These are phyloP conservation scores for Leccinum ponderosum DNA, from an alignment of 1,284 basidiomycete genomes.

Conservation along the genomic window DNA sequence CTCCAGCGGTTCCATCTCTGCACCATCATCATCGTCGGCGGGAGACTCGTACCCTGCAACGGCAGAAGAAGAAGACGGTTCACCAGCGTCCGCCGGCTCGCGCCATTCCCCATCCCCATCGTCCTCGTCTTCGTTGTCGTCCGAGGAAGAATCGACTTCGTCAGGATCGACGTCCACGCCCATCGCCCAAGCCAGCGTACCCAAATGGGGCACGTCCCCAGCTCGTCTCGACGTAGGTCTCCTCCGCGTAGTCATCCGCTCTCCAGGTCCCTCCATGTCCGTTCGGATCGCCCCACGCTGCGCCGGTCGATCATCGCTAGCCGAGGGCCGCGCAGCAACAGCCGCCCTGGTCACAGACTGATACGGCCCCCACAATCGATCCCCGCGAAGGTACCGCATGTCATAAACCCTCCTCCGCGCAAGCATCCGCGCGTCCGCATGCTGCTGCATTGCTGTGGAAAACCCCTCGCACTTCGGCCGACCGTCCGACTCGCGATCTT, in stretches of 20 bases:
- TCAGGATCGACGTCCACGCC: slow-evolving; percentile 13
- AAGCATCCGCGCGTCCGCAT: slow-evolving; percentile 37
- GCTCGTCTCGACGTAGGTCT: not conserved
- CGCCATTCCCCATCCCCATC: slow-evolving; percentile 22
- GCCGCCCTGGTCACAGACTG: slow-evolving; percentile 27
- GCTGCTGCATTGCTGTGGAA: slow-evolving; percentile 23
- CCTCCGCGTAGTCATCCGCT: not conserved
- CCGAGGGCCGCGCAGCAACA: not conserved
- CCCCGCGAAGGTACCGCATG: slow-evolving; percentile 43
- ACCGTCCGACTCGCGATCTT: not conserved
- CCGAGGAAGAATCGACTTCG: slow-evolving; percentile 14
- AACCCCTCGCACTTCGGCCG: not conserved
- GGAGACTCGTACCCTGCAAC: not conserved
- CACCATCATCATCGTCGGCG: slow-evolving; percentile 8
- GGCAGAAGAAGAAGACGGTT: not conserved
- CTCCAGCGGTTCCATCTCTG: slow-evolving; percentile 4
- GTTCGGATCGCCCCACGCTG: not conserved
- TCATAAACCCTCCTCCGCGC: slow-evolving; percentile 48
- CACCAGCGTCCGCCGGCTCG: not conserved
- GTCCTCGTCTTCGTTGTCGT: slow-evolving; percentile 1
- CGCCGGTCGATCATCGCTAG: not conserved
- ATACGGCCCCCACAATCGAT: slow-evolving; percentile 50
- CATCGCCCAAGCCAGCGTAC: slow-evolving; percentile 20
- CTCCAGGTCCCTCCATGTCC: not conserved
- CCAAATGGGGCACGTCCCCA: not conserved